Conservation (phyloP, 768 basidiomycete genomes). For the Boletus sensibilis region DNA sequence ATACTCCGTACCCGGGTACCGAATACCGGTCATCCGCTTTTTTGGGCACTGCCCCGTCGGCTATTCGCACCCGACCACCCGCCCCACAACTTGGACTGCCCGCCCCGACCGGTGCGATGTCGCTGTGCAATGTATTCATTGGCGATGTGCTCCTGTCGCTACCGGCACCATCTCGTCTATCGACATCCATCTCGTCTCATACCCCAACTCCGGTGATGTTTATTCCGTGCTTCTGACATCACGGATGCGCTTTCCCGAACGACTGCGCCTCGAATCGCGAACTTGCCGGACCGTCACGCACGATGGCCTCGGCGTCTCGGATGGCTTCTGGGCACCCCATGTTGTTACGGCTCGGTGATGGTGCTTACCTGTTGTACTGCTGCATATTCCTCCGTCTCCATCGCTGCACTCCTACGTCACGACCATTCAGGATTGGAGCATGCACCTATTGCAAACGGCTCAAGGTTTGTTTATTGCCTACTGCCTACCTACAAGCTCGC, state of each 20-base stretch:
- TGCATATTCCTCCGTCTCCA: slow-evolving; percentile 4
- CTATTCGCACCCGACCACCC: slow-evolving; percentile 3
- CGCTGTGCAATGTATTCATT: slow-evolving; percentile 6
- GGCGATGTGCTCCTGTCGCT: slow-evolving; percentile 9
- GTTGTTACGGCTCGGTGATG: slow-evolving; percentile 16
- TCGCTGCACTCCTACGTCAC: slow-evolving; percentile 7
- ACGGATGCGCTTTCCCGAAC: not conserved
- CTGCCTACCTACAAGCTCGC: slow-evolving; percentile 7
- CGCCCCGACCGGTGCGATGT: slow-evolving; percentile 4
- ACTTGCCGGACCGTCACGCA: slow-evolving; percentile 5
- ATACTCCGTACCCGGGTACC: slow-evolving; percentile 11
- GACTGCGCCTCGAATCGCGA: slow-evolving; percentile 1
- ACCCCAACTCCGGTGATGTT: slow-evolving; percentile 1
- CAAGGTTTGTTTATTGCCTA: slow-evolving; percentile 54
- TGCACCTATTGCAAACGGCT: slow-evolving; percentile 86
- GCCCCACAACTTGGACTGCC: not conserved
- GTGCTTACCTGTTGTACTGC: slow-evolving; percentile 5
- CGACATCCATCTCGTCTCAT: not conserved
- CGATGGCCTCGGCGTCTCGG: not conserved
- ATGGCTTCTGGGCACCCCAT: not conserved
- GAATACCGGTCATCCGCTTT: not conserved
- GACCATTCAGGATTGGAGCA: slow-evolving; percentile 62
- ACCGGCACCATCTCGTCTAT: slow-evolving; percentile 5
- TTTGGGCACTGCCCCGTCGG: slow-evolving; percentile 16
- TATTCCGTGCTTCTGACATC: not conserved